Percentiles rank a stretch among this genome's conserved stretches.
These are phyloP conservation scores for Pyrrhoderma lamaoense DNA, from an alignment of 1,284 basidiomycete genomes.

Conservation along the genomic window DNA sequence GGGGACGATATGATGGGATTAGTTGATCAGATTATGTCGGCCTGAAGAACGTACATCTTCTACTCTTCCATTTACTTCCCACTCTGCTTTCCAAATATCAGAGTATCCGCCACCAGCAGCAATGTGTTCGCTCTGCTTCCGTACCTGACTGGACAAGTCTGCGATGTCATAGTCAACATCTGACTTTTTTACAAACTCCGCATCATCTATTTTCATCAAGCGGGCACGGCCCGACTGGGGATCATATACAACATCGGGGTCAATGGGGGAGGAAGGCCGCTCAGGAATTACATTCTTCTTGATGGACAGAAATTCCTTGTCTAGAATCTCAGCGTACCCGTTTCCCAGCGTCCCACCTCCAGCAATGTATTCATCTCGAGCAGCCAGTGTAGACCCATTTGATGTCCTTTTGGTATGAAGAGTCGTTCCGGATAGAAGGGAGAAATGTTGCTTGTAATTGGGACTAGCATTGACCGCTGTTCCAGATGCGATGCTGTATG, in stretches of 20 bases:
- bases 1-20: too few species aligned
- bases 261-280: slow-evolving; percentile 12
- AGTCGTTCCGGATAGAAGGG: slow-evolving; percentile 7
- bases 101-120: slow-evolving; percentile 14
- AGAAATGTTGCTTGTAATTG: background rate
- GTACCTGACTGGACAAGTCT: slow-evolving; percentile 14
- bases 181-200: slow-evolving; percentile 4
- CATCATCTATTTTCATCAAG: slow-evolving; percentile 1
- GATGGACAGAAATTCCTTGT: background rate
- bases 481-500: background rate
- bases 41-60: background rate
- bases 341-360: background rate
- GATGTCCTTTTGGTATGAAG: slow-evolving; percentile 1
- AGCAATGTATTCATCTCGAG: background rate
- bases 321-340: background rate
- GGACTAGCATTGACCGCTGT: background rate
- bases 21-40: too few species aligned
- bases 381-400: background rate
- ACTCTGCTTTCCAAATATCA: slow-evolving; percentile 14
- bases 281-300: background rate
- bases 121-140: slow-evolving; percentile 4
- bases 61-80: slow-evolving; percentile 1
- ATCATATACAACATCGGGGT: slow-evolving; percentile 15
- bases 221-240: too few species aligned
- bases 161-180: slow-evolving; percentile 2